These are phyloP conservation scores for Phytophthora multivora DNA, from an alignment of 352 stramenopile species.

Conservation along the genomic window DNA sequence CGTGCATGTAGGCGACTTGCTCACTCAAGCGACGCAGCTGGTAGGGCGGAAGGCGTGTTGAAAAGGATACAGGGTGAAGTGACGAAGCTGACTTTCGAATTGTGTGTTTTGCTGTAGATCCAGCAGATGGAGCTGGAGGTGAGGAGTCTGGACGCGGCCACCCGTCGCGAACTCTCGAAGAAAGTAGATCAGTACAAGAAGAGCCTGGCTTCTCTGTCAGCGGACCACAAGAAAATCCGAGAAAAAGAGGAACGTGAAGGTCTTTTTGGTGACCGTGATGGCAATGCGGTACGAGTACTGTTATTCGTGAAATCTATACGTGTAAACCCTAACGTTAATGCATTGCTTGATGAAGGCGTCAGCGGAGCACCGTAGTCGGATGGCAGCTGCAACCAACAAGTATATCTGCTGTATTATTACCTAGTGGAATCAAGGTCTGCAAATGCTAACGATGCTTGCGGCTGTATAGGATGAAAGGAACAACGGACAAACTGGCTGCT, in stretches of 20 bases:
- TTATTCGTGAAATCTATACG: too few relatives aligned
- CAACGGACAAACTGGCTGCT: constrained; percentile 78
- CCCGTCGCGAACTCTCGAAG: constrained; percentile 85
- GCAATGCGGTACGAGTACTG: constrained; percentile 48
- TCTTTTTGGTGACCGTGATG: constrained; percentile 81
- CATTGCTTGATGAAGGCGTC: constrained; percentile 44
- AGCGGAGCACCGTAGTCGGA: constrained; percentile 71
- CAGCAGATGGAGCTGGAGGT: constrained; percentile 91
- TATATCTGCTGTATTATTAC: constrained; percentile 22
- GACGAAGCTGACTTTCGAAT: background rate
- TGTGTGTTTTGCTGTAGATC: constrained; percentile 45
- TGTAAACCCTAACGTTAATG: background rate
- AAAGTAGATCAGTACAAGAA: constrained; percentile 92
- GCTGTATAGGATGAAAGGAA: constrained; percentile 79
- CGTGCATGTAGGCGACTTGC: constrained; percentile 72
- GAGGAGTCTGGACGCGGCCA: constrained; percentile 78
- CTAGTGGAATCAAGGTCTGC: background rate
- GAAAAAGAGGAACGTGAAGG: constrained; percentile 86
- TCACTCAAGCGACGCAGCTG: constrained; percentile 85
- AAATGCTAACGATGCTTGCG: background rate
- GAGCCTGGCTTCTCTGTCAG: constrained; percentile 78
- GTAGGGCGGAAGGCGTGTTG: constrained; percentile 32
- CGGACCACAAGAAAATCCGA: constrained; percentile 81
- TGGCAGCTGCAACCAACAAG: constrained; percentile 85
- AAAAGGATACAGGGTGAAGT: background rate